phyloP scores from a whole-genome alignment of 2,329 filamentous ascomycete genomes.

The Diplocarpon rosae region DNA sequence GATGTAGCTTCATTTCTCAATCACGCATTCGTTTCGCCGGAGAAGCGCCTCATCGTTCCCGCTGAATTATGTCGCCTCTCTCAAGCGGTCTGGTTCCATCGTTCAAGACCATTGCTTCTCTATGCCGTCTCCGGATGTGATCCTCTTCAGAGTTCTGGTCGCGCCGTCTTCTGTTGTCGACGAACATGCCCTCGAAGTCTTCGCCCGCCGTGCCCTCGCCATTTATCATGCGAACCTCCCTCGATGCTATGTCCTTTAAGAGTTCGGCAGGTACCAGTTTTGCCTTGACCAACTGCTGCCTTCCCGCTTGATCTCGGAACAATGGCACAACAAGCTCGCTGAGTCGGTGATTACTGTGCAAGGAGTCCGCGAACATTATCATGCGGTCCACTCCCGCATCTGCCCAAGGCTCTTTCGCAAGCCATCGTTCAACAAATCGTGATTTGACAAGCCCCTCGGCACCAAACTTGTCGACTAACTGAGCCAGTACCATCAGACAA shows the following conservation, averaged over 20 bases:
- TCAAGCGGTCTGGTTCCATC: constrained; percentile 69
- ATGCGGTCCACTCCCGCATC: constrained; percentile 39
- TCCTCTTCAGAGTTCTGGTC: constrained; percentile 57
- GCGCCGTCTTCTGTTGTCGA: constrained; percentile 31
- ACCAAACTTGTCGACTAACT: constrained; percentile 44
- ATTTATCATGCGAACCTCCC: constrained; percentile 35
- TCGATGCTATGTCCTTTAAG: constrained; percentile 35
- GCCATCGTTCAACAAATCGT: constrained; percentile 60
- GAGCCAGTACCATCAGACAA: constrained; percentile 44
- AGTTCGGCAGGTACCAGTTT: constrained; percentile 20
- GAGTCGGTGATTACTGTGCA: constrained; percentile 20
- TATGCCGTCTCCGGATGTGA: constrained; percentile 60
- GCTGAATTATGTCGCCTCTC: constrained; percentile 67
- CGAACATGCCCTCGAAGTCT: constrained; percentile 21
- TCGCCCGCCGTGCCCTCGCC: constrained; percentile 36
- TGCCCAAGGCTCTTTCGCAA: constrained; percentile 63
- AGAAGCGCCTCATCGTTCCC: constrained; percentile 12
- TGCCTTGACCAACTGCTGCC: constrained; percentile 20
- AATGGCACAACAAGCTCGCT: constrained; percentile 37
- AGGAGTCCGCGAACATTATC: constrained; percentile 37
- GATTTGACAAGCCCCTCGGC: constrained; percentile 47
- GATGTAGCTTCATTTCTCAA: neutral
- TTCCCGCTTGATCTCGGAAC: constrained; percentile 22
- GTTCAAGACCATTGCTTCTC: constrained; percentile 85
- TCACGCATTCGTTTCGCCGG: neutral